phyloP scores from a whole-genome alignment of 345 rosid genomes.

The Nephelium lappaceum region DNA sequence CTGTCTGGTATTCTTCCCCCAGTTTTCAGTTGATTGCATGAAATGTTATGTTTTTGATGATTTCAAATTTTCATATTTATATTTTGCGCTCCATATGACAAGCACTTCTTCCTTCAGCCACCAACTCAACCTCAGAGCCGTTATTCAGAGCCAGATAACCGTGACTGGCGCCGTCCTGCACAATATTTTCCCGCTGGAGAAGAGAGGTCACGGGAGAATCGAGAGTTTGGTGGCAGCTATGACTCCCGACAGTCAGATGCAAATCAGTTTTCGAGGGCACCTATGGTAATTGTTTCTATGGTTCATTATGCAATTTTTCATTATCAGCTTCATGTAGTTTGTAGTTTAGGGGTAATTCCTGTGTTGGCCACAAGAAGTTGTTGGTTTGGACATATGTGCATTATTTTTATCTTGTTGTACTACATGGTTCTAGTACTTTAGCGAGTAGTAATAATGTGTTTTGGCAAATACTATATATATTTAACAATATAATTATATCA shows the following conservation, averaged over 20 bases:
- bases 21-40: background rate
- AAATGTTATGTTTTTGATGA: background rate
- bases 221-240: constrained; percentile 44
- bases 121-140: constrained; percentile 59
- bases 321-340: background rate
- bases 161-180: constrained; percentile 89
- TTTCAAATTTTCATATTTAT: background rate
- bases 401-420: background rate
- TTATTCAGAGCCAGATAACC: constrained; percentile 79
- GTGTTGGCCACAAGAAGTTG: background rate
- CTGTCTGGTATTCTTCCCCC: background rate
- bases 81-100: background rate
- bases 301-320: background rate
- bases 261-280: constrained; percentile 48
- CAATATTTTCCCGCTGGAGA: constrained; percentile 61
- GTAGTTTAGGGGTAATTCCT: background rate
- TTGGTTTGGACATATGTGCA: background rate
- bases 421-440: no score
- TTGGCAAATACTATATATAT: no score
- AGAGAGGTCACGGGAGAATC: constrained; percentile 62
- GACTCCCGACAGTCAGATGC: constrained; percentile 51
- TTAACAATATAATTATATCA: no score
- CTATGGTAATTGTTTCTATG: constrained; percentile 41
- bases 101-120: constrained; percentile 36
- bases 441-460: no score